phyloP scores from a whole-genome alignment of 768 basidiomycete genomes.

The Hortiboletus flavorubellus region DNA sequence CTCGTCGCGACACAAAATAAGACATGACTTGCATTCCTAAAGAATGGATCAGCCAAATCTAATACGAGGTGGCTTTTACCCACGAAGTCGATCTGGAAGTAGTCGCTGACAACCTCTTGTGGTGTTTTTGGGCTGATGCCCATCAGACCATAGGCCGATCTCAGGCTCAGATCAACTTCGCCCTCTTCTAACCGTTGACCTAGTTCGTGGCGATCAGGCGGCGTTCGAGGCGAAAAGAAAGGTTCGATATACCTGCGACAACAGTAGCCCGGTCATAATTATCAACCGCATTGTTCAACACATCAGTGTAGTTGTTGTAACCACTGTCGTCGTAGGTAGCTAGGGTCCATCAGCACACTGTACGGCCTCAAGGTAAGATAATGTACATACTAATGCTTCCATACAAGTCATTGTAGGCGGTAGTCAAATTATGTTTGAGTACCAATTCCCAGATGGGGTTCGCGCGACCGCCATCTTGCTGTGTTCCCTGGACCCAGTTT shows the following conservation, averaged over 20 bases:
- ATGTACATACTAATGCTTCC: constrained; percentile 42
- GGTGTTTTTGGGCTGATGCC: constrained; percentile 44
- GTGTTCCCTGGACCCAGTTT: constrained; percentile 60
- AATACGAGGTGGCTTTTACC: background rate
- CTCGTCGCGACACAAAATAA: background rate
- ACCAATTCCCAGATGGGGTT: constrained; percentile 63
- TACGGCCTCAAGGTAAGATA: background rate
- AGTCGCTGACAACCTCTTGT: constrained; percentile 53
- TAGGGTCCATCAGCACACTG: constrained; percentile 18
- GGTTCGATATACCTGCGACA: constrained; percentile 38
- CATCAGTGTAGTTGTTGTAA: constrained; percentile 42
- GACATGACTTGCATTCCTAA: constrained; percentile 28
- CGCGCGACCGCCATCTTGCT: constrained; percentile 42
- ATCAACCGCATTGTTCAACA: constrained; percentile 40
- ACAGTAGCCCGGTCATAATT: constrained; percentile 41
- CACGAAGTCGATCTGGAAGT: constrained; percentile 47
- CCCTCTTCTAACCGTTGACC: constrained; percentile 14
- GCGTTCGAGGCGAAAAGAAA: constrained; percentile 42
- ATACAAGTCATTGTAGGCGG: constrained; percentile 43
- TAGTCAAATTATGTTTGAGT: constrained; percentile 50
- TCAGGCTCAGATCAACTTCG: constrained; percentile 51
- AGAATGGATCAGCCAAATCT: constrained; percentile 1
- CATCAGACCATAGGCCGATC: constrained; percentile 51
- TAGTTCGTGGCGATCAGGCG: constrained; percentile 17
- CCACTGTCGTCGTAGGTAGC: constrained; percentile 57